Evolutionary conservation across 2,329 filamentous ascomycete species (phyloP).

Genomic region (Colletotrichum tanaceti): DNA sequence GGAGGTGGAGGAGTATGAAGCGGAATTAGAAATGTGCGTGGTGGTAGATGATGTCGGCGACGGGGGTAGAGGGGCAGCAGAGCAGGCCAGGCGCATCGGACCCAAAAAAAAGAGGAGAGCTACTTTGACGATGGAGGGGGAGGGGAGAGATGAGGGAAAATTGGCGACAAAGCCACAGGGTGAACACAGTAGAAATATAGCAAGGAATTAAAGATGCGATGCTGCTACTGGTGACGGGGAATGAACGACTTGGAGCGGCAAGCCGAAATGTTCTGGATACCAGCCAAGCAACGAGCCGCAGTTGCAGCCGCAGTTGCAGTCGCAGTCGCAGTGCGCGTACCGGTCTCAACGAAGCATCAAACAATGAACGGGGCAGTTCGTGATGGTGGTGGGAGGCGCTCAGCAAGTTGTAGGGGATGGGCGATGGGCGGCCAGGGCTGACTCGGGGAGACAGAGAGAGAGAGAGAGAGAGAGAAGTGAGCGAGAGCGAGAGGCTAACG

Average conservation of each 20-base stretch:
- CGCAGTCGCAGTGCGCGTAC: not conserved
- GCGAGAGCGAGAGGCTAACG: too few species aligned
- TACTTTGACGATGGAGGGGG: slow-evolving; percentile 36
- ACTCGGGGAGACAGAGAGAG: slow-evolving; percentile 15
- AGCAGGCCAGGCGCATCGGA: slow-evolving; percentile 27
- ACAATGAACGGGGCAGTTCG: too few species aligned
- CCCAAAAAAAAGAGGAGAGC: slow-evolving; percentile 39
- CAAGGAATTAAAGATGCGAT: not conserved
- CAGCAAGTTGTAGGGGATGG: not conserved
- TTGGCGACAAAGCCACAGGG: slow-evolving; percentile 12
- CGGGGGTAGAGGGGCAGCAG: slow-evolving; percentile 35
- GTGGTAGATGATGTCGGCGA: slow-evolving; percentile 33
- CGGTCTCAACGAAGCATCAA: slow-evolving; percentile 5
- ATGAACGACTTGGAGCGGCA: not conserved
- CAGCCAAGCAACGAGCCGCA: not conserved
- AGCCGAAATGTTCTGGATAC: not conserved
- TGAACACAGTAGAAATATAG: not conserved
- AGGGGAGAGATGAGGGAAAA: slow-evolving; percentile 26
- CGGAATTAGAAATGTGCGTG: not conserved
- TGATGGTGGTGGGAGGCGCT: not conserved
- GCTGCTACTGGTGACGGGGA: not conserved
- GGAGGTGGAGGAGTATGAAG: not conserved
- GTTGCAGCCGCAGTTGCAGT: too few species aligned
- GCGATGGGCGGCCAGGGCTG: not conserved
- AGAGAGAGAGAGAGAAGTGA: slow-evolving; percentile 24